phyloP scores from a whole-genome alignment of 805 yeast genomes.

The Candida tibetensis region DNA sequence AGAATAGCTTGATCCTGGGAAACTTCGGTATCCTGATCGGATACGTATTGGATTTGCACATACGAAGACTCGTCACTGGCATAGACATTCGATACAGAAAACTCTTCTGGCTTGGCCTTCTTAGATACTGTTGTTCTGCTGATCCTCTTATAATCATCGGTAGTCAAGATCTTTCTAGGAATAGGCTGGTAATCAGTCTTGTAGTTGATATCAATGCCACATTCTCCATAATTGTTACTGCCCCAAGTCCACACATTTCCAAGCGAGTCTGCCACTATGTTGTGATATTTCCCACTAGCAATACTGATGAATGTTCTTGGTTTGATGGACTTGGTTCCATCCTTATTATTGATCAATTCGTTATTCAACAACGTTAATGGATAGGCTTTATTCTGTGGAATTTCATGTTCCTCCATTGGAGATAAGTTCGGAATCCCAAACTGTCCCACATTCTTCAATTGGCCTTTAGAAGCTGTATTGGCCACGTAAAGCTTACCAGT shows the following conservation, averaged over 20 bases:
- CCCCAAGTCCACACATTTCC: constrained; percentile 88
- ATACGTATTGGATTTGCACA: constrained; percentile 22
- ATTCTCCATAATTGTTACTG: constrained; percentile 77
- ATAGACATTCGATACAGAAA: constrained; percentile 50
- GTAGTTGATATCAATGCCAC: constrained; percentile 66
- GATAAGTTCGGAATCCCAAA: constrained; percentile 76
- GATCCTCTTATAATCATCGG: constrained; percentile 12
- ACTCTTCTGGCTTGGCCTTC: constrained; percentile 38
- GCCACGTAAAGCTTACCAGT: constrained; percentile 61
- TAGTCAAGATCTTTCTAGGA: constrained; percentile 49
- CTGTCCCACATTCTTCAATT: constrained; percentile 57
- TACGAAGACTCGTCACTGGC: constrained; percentile 65
- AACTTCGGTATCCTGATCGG: constrained; percentile 15
- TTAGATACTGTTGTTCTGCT: constrained; percentile 36
- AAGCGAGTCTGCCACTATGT: constrained; percentile 62
- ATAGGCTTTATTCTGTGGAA: constrained; percentile 27
- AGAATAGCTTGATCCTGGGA: constrained; percentile 21
- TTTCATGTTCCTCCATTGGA: constrained; percentile 47
- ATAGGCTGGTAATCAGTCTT: constrained; percentile 66
- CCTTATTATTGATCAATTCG: constrained; percentile 23
- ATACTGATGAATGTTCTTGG: constrained; percentile 53
- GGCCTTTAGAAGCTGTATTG: constrained; percentile 41
- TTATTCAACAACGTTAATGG: constrained; percentile 61
- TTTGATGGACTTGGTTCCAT: constrained; percentile 20
- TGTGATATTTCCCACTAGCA: constrained; percentile 73